Evolutionary conservation across 2,329 filamentous ascomycete species (phyloP), one percentile per base, ranked within the genome.

Genomic region (Alternaria ventricosa): DNA sequence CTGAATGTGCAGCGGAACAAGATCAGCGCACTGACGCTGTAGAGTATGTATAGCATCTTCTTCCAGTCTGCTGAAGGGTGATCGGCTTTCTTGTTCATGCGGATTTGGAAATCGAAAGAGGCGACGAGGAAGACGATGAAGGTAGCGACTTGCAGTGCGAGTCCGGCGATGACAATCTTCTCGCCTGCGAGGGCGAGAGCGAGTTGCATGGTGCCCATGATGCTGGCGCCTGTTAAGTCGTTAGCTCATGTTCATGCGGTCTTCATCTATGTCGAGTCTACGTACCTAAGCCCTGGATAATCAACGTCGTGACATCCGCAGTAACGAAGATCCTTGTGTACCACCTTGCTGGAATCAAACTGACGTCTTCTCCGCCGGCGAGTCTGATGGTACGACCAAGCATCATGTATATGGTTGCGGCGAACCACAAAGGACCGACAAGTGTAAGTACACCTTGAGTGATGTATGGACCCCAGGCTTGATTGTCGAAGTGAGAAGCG

Each of bases 1-100:
- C 86, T 81, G 63, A 87, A 86, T 1, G 84, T 69, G 36, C 79
- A 84, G 41, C 86, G 81, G 11, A 85, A 63, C 57, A 88, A 75
- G 65, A 88, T 85, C 18, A 87, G 72, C 1, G 75, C 65, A 67
- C 82, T 84, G 50, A 82, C 79, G 5, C 72, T 63, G 69, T 87
- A 87, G 18, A 88, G 75, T 0, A 79, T 78, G 65, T 70, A 71
- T 3, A 78, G 59, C 61, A 76, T 73, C 60, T 67, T 75, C 50
- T 57, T 70, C 75, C 76, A 78, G 13, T 53, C 9, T 36, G 33
- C 12, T 3, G 30, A 23, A 6, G 50, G 18, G 6, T 50, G 47
- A 2, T 27, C 22, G 15, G 43, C 55, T 36, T 71, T 70, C 23
- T 61, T 55, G 22, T 20, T 64, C 73, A 77, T 74, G 25, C 72